A percentile compares a stretch with the other conserved stretches of the same genome.
These are phyloP conservation scores for Candida cerambycidarum DNA, from an alignment of 805 yeast species.

Conservation along the genomic window DNA sequence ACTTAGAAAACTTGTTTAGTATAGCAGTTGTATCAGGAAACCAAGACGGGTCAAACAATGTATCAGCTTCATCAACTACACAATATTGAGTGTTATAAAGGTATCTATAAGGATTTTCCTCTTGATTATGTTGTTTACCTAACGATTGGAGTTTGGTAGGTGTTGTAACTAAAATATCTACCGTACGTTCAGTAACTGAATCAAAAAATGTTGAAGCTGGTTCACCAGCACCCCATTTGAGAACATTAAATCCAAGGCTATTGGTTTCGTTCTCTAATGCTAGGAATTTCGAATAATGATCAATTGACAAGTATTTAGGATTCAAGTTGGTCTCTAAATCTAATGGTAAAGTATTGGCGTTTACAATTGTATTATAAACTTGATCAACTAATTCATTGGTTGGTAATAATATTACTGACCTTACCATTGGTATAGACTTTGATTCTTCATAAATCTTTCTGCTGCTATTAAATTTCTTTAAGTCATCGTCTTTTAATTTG, in stretches of 20 bases:
- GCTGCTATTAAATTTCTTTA: slow-evolving; percentile 21
- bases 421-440: slow-evolving; percentile 39
- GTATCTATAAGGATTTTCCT: slow-evolving; percentile 36
- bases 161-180: slow-evolving; percentile 82
- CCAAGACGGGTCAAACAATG: slow-evolving; percentile 82
- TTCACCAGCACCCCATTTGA: slow-evolving; percentile 64
- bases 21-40: slow-evolving; percentile 59
- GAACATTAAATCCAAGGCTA: slow-evolving; percentile 43
- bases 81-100: slow-evolving; percentile 53
- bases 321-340: slow-evolving; percentile 21
- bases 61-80: slow-evolving; percentile 93
- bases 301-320: slow-evolving; percentile 13
- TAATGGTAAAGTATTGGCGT: slow-evolving; percentile 26
- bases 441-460: slow-evolving; percentile 22
- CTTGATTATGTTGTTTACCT: slow-evolving; percentile 22
- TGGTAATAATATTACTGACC: slow-evolving; percentile 80
- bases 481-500: slow-evolving; percentile 59
- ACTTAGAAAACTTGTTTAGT: slow-evolving; percentile 49
- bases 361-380: slow-evolving; percentile 50
- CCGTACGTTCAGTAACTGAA: slow-evolving; percentile 43
- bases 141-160: slow-evolving; percentile 68
- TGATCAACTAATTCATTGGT: slow-evolving; percentile 88
- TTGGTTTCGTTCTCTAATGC: slow-evolving; percentile 20
- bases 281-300: slow-evolving; percentile 23
- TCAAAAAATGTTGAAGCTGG: slow-evolving; percentile 53